Conservation (phyloP, 805 yeast species). For the Zygosaccharomyces bisporus region DNA sequence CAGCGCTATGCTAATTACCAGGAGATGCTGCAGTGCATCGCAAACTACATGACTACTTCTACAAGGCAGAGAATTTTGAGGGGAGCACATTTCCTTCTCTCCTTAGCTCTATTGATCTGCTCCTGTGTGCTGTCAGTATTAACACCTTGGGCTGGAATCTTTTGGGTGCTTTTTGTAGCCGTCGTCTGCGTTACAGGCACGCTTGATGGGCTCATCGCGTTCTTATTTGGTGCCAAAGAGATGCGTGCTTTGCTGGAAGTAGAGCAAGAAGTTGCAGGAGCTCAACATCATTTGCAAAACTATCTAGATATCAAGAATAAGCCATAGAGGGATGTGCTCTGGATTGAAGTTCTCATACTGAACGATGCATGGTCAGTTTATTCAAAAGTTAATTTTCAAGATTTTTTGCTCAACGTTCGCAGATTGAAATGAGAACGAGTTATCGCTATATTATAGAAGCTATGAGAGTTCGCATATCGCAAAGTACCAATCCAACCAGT, state of each 20-base stretch:
- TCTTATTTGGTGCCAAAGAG: conserved; percentile 77
- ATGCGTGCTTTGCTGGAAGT: conserved; percentile 73
- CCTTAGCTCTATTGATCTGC: conserved; percentile 51
- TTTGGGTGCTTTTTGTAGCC: conserved; percentile 55
- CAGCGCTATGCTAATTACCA: conserved; percentile 37
- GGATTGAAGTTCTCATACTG: no score
- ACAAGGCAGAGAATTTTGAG: conserved; percentile 64
- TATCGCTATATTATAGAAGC: no score
- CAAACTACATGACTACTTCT: conserved; percentile 49
- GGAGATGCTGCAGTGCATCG: conserved; percentile 47
- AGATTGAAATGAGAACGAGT: no score
- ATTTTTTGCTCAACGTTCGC: no score
- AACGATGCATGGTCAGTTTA: no score
- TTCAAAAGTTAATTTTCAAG: no score
- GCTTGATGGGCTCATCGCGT: conserved; percentile 73
- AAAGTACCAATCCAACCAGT: no score
- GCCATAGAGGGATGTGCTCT: background rate
- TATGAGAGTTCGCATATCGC: no score
- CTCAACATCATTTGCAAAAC: conserved; percentile 14
- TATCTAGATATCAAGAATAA: conserved; percentile 12
- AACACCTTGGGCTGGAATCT: conserved; percentile 67
- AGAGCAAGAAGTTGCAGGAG: conserved; percentile 56
- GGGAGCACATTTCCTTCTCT: conserved; percentile 54
- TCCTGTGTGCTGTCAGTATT: conserved; percentile 55
- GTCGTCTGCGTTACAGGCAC: conserved; percentile 62